Conservation (phyloP, 202 grass and related monocot species). For the Digitaria exilis region DNA sequence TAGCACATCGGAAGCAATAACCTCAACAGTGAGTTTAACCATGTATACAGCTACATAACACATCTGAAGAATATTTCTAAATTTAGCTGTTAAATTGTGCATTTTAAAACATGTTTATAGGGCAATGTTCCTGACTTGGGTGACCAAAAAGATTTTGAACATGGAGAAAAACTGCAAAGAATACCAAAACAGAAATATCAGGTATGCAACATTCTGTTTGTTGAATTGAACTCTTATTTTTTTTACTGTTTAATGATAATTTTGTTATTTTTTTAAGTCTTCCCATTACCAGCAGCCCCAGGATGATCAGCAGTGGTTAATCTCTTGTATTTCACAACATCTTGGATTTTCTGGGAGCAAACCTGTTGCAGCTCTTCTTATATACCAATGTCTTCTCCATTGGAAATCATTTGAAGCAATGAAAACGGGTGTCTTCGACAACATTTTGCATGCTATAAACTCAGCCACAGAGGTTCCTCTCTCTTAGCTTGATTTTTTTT, state of each 20-base stretch:
- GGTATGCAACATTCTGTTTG: conserved; percentile 35
- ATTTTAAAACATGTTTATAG: conserved; percentile 45
- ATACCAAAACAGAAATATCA: conserved; percentile 72
- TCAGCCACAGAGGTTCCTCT: conserved; percentile 69
- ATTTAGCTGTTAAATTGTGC: conserved; percentile 17
- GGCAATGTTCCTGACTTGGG: conserved; percentile 41
- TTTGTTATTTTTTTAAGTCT: conserved; percentile 38
- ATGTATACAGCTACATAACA: conserved; percentile 20
- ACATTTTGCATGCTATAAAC: conserved; percentile 80
- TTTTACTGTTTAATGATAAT: conserved; percentile 32
- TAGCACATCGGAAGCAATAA: conserved; percentile 60
- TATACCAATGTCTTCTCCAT: conserved; percentile 78
- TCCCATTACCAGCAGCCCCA: conserved; percentile 50
- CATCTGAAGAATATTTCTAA: neutral
- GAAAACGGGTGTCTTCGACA: conserved; percentile 75
- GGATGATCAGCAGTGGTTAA: conserved; percentile 79
- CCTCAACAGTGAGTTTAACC: conserved; percentile 50
- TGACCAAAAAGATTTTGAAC: conserved; percentile 61
- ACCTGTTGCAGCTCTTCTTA: conserved; percentile 85
- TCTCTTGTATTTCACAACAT: conserved; percentile 70
- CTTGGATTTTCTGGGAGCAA: conserved; percentile 76
- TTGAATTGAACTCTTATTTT: conserved; percentile 23
- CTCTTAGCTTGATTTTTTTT: conserved; percentile 20
- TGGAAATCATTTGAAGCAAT: conserved; percentile 99
- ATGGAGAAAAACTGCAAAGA: conserved; percentile 73